These are phyloP conservation scores for Immersiella caudata DNA, from an alignment of 495 filamentous ascomycete species.

Conservation along the genomic window DNA sequence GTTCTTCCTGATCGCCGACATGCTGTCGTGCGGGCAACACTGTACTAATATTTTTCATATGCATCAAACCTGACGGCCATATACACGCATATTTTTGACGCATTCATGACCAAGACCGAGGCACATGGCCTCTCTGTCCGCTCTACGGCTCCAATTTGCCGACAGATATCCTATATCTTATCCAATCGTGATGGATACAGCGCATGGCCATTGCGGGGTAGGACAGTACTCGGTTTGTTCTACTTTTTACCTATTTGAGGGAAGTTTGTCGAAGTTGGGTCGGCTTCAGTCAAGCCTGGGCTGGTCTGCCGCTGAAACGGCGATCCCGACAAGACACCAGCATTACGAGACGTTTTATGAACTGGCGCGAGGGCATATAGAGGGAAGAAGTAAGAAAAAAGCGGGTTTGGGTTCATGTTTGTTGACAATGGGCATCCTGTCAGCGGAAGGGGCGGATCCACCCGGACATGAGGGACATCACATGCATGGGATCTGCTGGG, in stretches of 20 bases:
- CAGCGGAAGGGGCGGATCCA: background rate
- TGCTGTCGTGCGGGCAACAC: background rate
- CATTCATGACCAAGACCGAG: slow-evolving; percentile 2
- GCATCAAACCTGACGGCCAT: slow-evolving; percentile 15
- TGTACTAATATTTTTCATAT: slow-evolving; percentile 28
- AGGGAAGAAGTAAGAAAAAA: slow-evolving; percentile 28
- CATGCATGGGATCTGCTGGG: background rate
- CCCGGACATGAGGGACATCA: background rate
- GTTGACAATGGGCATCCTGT: background rate
- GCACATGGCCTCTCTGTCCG: background rate
- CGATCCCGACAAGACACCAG: slow-evolving; percentile 22
- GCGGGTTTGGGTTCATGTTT: slow-evolving; percentile 7
- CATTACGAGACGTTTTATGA: slow-evolving; percentile 25
- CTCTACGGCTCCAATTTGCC: background rate
- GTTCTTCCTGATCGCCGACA: slow-evolving; percentile 17
- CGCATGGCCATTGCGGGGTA: background rate
- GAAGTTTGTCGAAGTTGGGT: background rate
- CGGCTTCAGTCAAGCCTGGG: background rate
- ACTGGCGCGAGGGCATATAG: slow-evolving; percentile 27
- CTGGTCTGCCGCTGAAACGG: background rate
- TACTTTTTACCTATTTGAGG: background rate
- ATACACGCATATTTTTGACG: slow-evolving; percentile 10
- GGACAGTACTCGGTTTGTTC: background rate
- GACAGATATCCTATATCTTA: background rate
- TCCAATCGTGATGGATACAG: background rate